Evolutionary conservation across 2,329 filamentous ascomycete genomes (phyloP), one percentile per base, ranked within the genome.

Genomic region (Paraphoma sp.): DNA sequence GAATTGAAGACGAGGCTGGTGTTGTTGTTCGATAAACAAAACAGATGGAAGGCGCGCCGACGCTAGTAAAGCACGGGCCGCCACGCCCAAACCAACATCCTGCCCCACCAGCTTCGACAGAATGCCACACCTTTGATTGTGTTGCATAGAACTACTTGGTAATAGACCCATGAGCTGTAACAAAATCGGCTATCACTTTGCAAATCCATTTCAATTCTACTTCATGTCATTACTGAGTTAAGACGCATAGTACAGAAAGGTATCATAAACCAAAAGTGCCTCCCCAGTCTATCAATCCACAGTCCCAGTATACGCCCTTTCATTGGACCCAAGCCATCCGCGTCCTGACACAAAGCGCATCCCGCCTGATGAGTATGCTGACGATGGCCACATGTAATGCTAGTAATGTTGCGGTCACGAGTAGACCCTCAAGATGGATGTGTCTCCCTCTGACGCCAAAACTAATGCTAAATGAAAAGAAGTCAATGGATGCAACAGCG

Each of bases 401-500:
- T 8, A 83, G 65, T 40, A 85, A 69, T 14, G 80, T 29, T 3
- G 77, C 36, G 46, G 82, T 82, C 12, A 76, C 75, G 28, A 73
- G 73, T 18, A 75, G 29, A 11, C 77, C 75, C 42, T 75, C 74
- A n/a, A 65, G 33, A n/a, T 62, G 59, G 14, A 66, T 28, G 47
- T 68, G 54, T 14, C 64, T 57, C 7, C 64, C 63, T 30, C 57
- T 50, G 28, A 63, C 45, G 3, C 51, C 57, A 31, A 67, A 46
- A 0, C 59, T 57, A 11, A 65, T 42, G 2, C 65, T 64, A 14
- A 78, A 60, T 1, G 76, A 62, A 1, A 78, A 67, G 14, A 85
- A 75, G 60, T 93, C 91, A 11, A 92, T 65, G 1, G 84, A 86
- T 8, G 91, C 92, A 7, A 94, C 74, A 3, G 84, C 76, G 4